Conservation (phyloP, 257 asterid species). For the Paraleonurus japonicus region DNA sequence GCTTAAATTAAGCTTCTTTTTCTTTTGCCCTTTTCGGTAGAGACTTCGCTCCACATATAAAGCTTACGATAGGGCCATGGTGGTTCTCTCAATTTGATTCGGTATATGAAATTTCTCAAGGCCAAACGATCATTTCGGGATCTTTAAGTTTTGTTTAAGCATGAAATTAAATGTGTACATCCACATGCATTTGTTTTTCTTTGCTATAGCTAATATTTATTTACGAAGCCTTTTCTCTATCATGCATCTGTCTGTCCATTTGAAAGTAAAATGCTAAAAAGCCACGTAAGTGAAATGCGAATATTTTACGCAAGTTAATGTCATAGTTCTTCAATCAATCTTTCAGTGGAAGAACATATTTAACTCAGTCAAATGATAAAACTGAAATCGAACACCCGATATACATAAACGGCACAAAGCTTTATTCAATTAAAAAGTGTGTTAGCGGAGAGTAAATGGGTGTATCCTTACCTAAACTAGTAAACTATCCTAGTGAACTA, state of each 20-base stretch:
- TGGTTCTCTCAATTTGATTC: slow-evolving; percentile 99
- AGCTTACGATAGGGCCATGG: slow-evolving; percentile 94
- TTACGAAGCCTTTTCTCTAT: background rate
- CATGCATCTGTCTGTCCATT: background rate
- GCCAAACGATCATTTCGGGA: slow-evolving; percentile 96
- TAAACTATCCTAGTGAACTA: too few species aligned
- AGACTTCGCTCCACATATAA: slow-evolving; percentile 88
- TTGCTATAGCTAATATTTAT: slow-evolving; percentile 2
- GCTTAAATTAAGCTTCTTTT: too few species aligned
- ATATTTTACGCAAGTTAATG: background rate
- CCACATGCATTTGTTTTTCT: slow-evolving; percentile 6
- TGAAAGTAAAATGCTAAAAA: slow-evolving; percentile 10
- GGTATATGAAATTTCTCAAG: slow-evolving; percentile 82
- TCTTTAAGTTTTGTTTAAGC: slow-evolving; percentile 22
- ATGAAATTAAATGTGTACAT: background rate
- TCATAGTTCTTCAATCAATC: background rate
- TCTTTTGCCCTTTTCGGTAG: slow-evolving; percentile 57
- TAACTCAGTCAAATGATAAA: too few species aligned
- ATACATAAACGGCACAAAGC: too few species aligned
- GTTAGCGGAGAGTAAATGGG: too few species aligned
- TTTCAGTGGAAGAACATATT: background rate
- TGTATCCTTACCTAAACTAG: too few species aligned
- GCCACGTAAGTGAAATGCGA: background rate
- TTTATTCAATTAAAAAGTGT: too few species aligned
- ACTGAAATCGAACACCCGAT: too few species aligned